A percentile compares a stretch with the other conserved stretches of the same genome.
Conservation (phyloP, 148 eudicot genomes). For the Vaccinium myrtillus region DNA sequence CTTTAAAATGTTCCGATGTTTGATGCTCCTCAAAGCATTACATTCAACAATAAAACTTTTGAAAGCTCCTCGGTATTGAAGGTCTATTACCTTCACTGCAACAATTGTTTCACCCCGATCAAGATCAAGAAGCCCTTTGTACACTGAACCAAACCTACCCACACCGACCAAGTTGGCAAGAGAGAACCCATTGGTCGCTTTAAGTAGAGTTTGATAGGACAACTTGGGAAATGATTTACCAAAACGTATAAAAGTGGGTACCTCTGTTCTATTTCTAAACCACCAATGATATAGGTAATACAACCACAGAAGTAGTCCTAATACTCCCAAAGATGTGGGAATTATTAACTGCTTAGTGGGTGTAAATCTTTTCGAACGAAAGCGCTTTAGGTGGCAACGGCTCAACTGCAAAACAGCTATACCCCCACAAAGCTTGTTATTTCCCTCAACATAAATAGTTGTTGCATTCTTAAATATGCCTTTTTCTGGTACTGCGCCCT, state of each 20-base stretch:
- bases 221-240: background rate
- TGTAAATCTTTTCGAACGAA: background rate
- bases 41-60: too few relatives aligned
- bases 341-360: background rate
- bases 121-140: background rate
- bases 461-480: too few relatives aligned
- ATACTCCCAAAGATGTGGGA: background rate
- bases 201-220: constrained; percentile 7
- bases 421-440: constrained; percentile 37
- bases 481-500: too few relatives aligned
- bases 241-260: background rate
- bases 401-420: constrained; percentile 22
- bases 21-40: too few relatives aligned
- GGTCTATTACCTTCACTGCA: constrained; percentile 6
- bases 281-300: background rate
- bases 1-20: too few relatives aligned
- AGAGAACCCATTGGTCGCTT: too few relatives aligned
- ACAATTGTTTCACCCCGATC: background rate
- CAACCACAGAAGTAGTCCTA: background rate
- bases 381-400: background rate
- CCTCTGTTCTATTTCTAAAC: background rate
- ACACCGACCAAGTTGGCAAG: too few relatives aligned
- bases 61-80: too few relatives aligned
- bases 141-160: background rate
- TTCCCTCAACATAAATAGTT: too few relatives aligned